Evolutionary conservation across 2,329 filamentous ascomycete species (phyloP).

Genomic region (Fusarium sp.): DNA sequence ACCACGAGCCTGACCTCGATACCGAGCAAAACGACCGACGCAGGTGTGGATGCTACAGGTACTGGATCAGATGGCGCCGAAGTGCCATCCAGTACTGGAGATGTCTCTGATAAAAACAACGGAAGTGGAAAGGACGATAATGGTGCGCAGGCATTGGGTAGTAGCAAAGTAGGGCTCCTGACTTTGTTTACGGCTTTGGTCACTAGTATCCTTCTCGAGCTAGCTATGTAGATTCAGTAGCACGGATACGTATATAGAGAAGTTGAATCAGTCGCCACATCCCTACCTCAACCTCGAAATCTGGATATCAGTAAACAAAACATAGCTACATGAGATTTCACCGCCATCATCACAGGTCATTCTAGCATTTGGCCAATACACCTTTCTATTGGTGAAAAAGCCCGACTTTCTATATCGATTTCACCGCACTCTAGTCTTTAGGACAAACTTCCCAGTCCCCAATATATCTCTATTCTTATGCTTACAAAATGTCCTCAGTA

Average conservation of each 20-base stretch:
- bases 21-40: conserved; percentile 1
- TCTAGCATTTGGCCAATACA: neutral
- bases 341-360: neutral
- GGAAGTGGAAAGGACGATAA: neutral
- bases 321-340: neutral
- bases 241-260: no score
- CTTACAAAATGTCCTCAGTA: conserved; percentile 7
- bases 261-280: neutral
- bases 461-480: neutral
- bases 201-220: neutral
- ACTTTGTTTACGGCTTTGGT: neutral
- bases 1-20: conserved; percentile 18
- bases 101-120: conserved; percentile 64
- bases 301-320: neutral
- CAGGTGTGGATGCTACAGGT: neutral
- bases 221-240: neutral
- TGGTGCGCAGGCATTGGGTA: neutral
- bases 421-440: neutral
- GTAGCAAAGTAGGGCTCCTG: neutral
- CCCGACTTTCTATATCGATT: neutral
- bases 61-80: conserved; percentile 43
- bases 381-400: neutral
- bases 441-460: neutral
- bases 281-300: neutral
- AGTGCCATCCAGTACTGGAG: conserved; percentile 43